These are phyloP conservation scores for Fusarium sp. DNA, from an alignment of 2,329 filamentous ascomycete genomes.

Conservation along the genomic window DNA sequence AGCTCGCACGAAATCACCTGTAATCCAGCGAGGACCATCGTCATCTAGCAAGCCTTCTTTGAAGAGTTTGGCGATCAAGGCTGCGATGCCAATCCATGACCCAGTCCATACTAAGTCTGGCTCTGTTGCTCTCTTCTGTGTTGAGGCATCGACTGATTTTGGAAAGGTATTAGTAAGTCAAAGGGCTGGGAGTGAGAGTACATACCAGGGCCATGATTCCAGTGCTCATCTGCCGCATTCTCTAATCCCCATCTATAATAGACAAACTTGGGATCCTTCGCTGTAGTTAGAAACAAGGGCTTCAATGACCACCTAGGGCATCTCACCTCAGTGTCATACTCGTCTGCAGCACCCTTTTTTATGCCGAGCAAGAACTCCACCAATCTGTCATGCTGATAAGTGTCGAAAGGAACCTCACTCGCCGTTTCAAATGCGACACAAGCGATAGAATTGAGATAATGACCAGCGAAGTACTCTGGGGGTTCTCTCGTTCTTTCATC, in stretches of 20 bases:
- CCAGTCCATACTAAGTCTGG: no score
- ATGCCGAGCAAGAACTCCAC: not conserved
- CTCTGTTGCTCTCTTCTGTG: not conserved
- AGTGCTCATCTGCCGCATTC: not conserved
- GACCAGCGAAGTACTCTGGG: not conserved
- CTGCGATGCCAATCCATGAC: slow-evolving; percentile 13
- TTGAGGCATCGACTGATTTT: no score
- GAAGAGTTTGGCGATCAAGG: slow-evolving; percentile 18
- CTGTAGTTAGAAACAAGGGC: accelerated
- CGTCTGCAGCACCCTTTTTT: not conserved
- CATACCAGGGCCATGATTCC: slow-evolving; percentile 6
- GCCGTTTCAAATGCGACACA: not conserved
- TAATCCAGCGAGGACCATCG: slow-evolving; percentile 1
- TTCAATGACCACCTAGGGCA: not conserved
- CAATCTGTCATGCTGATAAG: not conserved
- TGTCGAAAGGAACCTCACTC: not conserved
- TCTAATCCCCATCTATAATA: slow-evolving; percentile 6
- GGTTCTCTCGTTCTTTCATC: not conserved
- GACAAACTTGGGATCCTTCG: slow-evolving; percentile 5
- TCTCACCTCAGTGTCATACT: not conserved
- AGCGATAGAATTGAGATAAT: not conserved
- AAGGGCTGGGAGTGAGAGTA: accelerated
- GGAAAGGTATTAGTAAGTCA: no score
- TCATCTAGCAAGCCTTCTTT: not conserved
- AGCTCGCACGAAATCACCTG: not conserved